Conservation (phyloP, 108 stramenopile species). For the Aurantiochytrium sp. region DNA sequence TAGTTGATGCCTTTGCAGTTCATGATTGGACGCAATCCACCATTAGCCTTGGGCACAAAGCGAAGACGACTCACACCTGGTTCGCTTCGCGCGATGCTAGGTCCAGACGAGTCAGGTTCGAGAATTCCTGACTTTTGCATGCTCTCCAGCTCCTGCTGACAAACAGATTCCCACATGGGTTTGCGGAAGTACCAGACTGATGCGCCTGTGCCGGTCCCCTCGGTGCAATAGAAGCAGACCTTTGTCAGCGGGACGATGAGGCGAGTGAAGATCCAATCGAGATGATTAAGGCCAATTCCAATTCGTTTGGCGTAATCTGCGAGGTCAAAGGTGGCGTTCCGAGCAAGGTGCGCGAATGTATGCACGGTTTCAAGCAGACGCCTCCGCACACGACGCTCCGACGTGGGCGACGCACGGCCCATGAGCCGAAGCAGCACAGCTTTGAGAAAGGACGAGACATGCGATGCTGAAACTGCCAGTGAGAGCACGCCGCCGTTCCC, state of each 20-base stretch:
- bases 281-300: not conserved
- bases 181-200: not conserved
- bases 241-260: not conserved
- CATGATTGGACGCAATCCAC: not conserved
- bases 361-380: not conserved
- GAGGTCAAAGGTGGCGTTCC: not conserved
- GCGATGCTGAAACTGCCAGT: not conserved
- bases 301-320: not conserved
- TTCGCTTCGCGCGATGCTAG: too few species aligned
- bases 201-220: not conserved
- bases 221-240: not conserved
- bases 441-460: not conserved
- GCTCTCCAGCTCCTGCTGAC: not conserved
- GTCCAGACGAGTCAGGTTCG: not conserved
- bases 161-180: not conserved
- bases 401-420: not conserved
- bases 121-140: not conserved
- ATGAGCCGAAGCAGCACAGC: not conserved
- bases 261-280: not conserved
- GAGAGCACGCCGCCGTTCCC: not conserved
- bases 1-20: not conserved
- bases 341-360: not conserved
- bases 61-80: not conserved
- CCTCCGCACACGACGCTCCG: not conserved
- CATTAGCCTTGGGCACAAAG: not conserved